phyloP scores from a whole-genome alignment of 2,329 filamentous ascomycete genomes.

The Paecilomyces dactylethromorphus region DNA sequence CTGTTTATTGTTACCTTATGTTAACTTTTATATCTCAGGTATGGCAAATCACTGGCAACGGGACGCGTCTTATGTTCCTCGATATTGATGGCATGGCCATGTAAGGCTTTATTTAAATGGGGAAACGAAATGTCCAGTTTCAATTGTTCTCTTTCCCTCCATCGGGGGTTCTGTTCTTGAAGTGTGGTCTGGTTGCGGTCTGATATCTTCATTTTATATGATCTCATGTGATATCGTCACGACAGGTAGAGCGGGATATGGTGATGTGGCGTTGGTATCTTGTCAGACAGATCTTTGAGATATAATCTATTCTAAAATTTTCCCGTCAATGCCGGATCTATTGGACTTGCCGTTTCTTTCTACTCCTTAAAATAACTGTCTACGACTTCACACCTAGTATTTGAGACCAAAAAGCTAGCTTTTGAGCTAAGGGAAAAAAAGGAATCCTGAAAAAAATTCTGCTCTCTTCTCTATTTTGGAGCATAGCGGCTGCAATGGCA shows the following conservation, averaged over 20 bases:
- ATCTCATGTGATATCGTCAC: background rate
- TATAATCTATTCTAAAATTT: background rate
- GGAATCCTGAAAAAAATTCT: background rate
- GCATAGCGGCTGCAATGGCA: background rate
- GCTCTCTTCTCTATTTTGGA: background rate
- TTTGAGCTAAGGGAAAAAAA: background rate
- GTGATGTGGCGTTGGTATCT: background rate
- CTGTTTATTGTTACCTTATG: constrained; percentile 1
- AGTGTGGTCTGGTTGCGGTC: background rate
- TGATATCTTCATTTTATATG: background rate
- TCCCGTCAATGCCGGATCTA: background rate
- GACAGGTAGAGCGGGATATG: background rate
- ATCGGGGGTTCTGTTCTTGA: constrained; percentile 4
- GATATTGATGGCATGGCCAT: constrained; percentile 39
- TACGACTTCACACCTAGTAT: background rate
- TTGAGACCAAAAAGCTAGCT: background rate
- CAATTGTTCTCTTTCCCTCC: background rate
- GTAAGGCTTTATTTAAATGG: background rate
- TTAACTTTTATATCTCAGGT: constrained; percentile 50
- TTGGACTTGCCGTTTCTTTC: background rate
- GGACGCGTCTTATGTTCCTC: constrained; percentile 65
- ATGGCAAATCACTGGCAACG: constrained; percentile 70
- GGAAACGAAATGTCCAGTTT: background rate
- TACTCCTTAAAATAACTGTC: background rate
- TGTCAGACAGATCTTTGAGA: background rate